Conservation (phyloP, 169 alveolate genomes). For the Plasmodium fragile region DNA sequence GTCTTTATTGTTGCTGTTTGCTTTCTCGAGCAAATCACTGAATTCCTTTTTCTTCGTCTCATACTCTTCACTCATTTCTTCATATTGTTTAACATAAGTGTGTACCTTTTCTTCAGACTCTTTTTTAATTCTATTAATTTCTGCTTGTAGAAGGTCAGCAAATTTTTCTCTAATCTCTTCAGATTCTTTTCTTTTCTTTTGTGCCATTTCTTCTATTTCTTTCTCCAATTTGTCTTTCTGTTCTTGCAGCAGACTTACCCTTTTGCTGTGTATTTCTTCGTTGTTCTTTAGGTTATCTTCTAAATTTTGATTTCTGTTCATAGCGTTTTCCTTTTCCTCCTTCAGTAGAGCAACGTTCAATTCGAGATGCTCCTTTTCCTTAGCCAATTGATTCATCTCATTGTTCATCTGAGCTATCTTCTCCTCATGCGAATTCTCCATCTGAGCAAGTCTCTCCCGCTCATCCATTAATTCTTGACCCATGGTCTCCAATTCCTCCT, state of each 20-base stretch:
- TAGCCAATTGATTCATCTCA: slow-evolving; percentile 16
- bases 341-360: slow-evolving; percentile 29
- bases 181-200: slow-evolving; percentile 37
- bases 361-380: slow-evolving; percentile 37
- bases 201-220: slow-evolving; percentile 15
- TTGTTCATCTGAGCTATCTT: neutral
- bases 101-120: slow-evolving; percentile 53
- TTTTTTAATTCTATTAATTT: slow-evolving; percentile 52
- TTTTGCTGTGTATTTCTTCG: slow-evolving; percentile 46
- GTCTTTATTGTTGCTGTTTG: slow-evolving; percentile 38
- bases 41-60: slow-evolving; percentile 49
- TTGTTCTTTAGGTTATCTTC: slow-evolving; percentile 66
- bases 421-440: neutral
- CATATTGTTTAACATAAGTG: slow-evolving; percentile 35
- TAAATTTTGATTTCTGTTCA: slow-evolving; percentile 14
- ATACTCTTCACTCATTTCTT: slow-evolving; percentile 57
- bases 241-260: slow-evolving; percentile 14
- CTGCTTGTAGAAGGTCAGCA: slow-evolving; percentile 60
- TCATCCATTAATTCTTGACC: no score
- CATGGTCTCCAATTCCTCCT: neutral
- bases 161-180: slow-evolving; percentile 63
- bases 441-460: neutral
- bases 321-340: slow-evolving; percentile 51
- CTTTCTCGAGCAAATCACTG: slow-evolving; percentile 50
- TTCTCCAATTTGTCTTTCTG: slow-evolving; percentile 45